A percentile compares a stretch with the other conserved stretches of the same genome.
These are phyloP conservation scores for Lactarius sp. DNA, from an alignment of 768 basidiomycete species.

Conservation along the genomic window DNA sequence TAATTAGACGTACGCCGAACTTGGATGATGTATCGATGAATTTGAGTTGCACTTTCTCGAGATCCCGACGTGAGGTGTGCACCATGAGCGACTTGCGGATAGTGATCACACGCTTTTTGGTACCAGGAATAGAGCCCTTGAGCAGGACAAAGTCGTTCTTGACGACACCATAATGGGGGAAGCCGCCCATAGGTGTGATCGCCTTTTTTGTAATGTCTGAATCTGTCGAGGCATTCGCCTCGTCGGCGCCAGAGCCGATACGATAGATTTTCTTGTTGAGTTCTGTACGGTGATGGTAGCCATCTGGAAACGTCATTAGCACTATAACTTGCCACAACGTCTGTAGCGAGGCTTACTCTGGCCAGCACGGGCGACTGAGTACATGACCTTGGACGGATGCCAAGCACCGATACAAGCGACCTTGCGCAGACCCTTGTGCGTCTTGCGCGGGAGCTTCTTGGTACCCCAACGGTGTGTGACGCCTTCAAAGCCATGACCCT, in stretches of 20 bases:
- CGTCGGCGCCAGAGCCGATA: conserved; percentile 74
- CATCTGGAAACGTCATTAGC: conserved; percentile 46
- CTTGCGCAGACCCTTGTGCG: conserved; percentile 99
- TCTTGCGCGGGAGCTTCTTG: conserved; percentile 97
- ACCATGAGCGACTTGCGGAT: conserved; percentile 96
- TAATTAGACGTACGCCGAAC: conserved; percentile 68
- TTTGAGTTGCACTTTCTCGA: conserved; percentile 97
- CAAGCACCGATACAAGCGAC: conserved; percentile 98
- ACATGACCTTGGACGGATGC: conserved; percentile 99
- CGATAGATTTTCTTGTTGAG: conserved; percentile 99
- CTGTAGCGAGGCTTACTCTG: conserved; percentile 65
- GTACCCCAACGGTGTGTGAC: conserved; percentile 99
- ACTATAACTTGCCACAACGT: background rate
- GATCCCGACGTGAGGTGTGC: conserved; percentile 90
- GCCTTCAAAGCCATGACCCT: conserved; percentile 99
- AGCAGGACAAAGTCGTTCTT: conserved; percentile 98
- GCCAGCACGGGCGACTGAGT: conserved; percentile 99
- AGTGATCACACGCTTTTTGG: conserved; percentile 97
- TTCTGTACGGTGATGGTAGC: conserved; percentile 95
- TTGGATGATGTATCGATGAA: conserved; percentile 99
- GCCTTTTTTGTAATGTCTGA: conserved; percentile 89
- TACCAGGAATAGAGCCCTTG: conserved; percentile 94
- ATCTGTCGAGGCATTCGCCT: conserved; percentile 87
- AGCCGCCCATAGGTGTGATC: conserved; percentile 98
- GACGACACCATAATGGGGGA: conserved; percentile 98